Evolutionary conservation across 345 rosid genomes (phyloP), one percentile per base, ranked within the genome.

Genomic region (Microcos paniculata): DNA sequence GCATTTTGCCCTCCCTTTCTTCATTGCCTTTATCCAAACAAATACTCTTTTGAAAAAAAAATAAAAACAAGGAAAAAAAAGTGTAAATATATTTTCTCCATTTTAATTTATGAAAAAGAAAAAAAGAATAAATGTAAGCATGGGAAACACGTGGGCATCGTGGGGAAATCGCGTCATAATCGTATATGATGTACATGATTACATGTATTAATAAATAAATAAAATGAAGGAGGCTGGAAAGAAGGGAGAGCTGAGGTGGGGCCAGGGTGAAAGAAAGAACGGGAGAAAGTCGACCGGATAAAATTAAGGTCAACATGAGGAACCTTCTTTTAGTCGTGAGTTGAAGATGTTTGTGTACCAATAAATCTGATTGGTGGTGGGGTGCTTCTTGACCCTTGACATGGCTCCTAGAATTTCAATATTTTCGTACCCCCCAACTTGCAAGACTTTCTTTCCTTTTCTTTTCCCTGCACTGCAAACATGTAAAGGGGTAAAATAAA

Each of bases 311-410:
- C 75, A 72, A 72, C 65, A 24, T 33, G 61, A 70, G 19, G 53
- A 72, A 42, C 11, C 65, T 72, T 42, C 26, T 72, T 42, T 72
- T 42, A 11, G 72, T 49, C 58, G 1, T 18, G 43, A 10, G 10
- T 46, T 46, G 21, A 46, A 67, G 16, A 67, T 28, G 8, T 3
- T 2, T 62, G 3, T 62, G 3, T 19, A 35, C 24, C 19, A 48
- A 63, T 0, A 1, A 23, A 12, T 65, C 26, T 35, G 0, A 63
- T 38, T 16, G 23, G 55, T 18, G 4, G 8, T 26, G 18, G 46
- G 61, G 74, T 40, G n/a, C n/a, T n/a, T 40, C 49, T 71, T 71
- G 65, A 72, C 75, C 65, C 52, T 72, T 71, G 63, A 71, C 48
- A 55, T 38, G 0, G 5, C 65, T 2, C 6, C 40, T 23, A 1